phyloP scores from a whole-genome alignment of 345 rosid species.

The Anastatica hierochuntica region DNA sequence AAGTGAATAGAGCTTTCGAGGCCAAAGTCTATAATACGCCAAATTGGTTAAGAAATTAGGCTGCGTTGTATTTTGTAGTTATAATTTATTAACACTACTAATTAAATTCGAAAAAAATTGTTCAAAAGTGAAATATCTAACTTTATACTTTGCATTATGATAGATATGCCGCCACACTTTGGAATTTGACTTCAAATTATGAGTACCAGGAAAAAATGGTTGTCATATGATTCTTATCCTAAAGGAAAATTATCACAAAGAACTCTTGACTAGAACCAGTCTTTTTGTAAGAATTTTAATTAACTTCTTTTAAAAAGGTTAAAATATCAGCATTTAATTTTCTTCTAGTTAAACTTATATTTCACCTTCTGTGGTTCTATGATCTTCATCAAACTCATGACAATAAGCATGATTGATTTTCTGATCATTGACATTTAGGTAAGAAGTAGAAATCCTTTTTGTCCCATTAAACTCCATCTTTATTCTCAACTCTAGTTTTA shows the following conservation, averaged over 20 bases:
- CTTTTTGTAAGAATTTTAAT: too few relatives aligned
- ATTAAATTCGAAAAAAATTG: not conserved
- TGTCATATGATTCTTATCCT: too few relatives aligned
- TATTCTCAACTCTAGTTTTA: not conserved
- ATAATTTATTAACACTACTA: not conserved
- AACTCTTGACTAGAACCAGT: too few relatives aligned
- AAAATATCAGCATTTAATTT: too few relatives aligned
- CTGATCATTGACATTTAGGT: slow-evolving; percentile 16
- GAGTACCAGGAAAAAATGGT: not conserved
- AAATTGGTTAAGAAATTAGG: slow-evolving; percentile 7
- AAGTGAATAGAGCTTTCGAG: slow-evolving; percentile 1
- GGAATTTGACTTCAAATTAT: slow-evolving; percentile 17
- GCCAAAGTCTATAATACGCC: slow-evolving; percentile 15
- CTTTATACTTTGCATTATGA: not conserved
- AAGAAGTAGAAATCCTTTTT: slow-evolving; percentile 26
- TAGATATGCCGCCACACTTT: slow-evolving; percentile 8
- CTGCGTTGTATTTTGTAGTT: not conserved
- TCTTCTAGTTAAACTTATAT: not conserved
- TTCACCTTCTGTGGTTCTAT: not conserved
- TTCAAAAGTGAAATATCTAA: not conserved
- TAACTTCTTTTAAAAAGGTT: too few relatives aligned
- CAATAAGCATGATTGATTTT: not conserved
- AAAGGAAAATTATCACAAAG: too few relatives aligned
- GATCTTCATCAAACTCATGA: not conserved
- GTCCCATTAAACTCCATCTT: not conserved